Evolutionary conservation across 2,329 filamentous ascomycete species (phyloP), one percentile per base, ranked within the genome.

Genomic region (Domatiomyces catenatus): DNA sequence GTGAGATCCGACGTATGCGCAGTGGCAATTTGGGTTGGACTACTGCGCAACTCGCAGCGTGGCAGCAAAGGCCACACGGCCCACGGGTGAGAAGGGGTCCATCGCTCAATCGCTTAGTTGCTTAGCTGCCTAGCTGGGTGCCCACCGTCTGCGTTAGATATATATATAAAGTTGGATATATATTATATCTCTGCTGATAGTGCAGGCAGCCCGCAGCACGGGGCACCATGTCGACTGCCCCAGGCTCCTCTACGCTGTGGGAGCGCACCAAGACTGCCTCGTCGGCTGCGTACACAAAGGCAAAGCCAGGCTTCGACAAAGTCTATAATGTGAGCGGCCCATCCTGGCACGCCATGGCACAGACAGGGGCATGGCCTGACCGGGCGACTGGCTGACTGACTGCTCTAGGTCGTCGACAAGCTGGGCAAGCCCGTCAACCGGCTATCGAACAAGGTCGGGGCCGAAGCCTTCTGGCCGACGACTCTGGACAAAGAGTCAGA

Each of bases 401-500:
- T 39, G 32, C 8, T 39, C 10, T 12, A 39, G 32, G 32, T 75
- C 58, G 72, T 80, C 47, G 81, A 84, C 66, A 84, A 83, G 62
- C 71, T 84, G 8, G 84, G 84, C 52, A 73, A 76, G 1, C 86
- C 87, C 2, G 81, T 94, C 62, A 94, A 94, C 63, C 80, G 75
- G 53, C 66, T 94, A 19, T 86, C 83, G 15, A 87, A 93, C 67
- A 87, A 83, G 67, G 72, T 94, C 39, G 87, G 87, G 52, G 76
- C 75, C 26, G 87, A 93, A 64, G 81, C 84, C 20, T 90, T 90
- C 62, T 92, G 85, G 85, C 87, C 87, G 2, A 83, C 84, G 28
- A 84, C 82, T 1, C 72, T 94, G 48, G 89, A 94, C 64, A 83
- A 84, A 59, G 89, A 95, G 72, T 85, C 84, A 67, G 86, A 94